A percentile compares a stretch with the other conserved stretches of the same genome.
These are phyloP conservation scores for Ananas comosus DNA, from an alignment of 176 grass and related monocot species.

Conservation along the genomic window DNA sequence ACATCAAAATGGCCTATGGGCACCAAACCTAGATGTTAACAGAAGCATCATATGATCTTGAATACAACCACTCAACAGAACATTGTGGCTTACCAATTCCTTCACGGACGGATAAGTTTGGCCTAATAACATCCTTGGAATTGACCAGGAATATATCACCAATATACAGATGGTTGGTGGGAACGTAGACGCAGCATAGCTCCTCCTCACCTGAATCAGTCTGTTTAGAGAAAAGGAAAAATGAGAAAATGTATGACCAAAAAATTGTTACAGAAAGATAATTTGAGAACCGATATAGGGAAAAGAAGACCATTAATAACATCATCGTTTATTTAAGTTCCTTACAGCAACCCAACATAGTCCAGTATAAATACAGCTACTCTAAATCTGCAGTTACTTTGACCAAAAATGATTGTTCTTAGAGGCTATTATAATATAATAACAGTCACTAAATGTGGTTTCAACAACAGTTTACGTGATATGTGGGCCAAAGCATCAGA, in stretches of 20 bases:
- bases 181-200: conserved; percentile 56
- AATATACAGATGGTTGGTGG: conserved; percentile 69
- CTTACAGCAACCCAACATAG: not conserved
- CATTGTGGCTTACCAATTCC: conserved; percentile 40
- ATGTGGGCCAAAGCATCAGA: not conserved
- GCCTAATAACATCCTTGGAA: conserved; percentile 52
- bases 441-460: no score
- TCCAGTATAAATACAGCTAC: not conserved
- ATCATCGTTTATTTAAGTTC: no score
- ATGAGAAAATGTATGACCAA: not conserved
- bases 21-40: not conserved
- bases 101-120: conserved; percentile 60
- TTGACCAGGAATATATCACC: conserved; percentile 58
- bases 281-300: no score
- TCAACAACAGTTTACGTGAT: no score
- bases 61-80: not conserved
- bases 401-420: no score
- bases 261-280: no score
- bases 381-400: no score
- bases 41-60: no score
- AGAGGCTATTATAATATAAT: no score
- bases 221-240: conserved; percentile 22
- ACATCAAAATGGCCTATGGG: not conserved
- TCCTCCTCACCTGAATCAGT: conserved; percentile 59
- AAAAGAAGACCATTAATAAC: no score